Percentiles rank a stretch among this genome's conserved stretches.
phyloP scores from a whole-genome alignment of 2,329 filamentous ascomycete species.

The Zymoseptoria ardabiliae region DNA sequence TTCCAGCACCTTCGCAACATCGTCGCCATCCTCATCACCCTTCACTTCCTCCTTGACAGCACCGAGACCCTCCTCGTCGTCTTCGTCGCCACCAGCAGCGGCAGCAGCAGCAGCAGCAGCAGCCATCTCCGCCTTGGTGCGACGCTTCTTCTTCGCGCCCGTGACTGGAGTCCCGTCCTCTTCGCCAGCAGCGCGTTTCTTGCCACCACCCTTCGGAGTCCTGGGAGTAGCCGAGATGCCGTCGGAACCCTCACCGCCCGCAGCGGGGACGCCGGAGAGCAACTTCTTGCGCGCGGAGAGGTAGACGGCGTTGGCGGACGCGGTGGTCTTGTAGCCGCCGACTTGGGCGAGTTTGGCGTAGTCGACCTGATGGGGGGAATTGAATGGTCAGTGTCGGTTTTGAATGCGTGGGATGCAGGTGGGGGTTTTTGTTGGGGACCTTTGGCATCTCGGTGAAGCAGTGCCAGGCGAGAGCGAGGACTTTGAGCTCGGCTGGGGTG shows the following conservation, averaged over 20 bases:
- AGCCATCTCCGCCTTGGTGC: conserved; percentile 1
- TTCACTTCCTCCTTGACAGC: neutral
- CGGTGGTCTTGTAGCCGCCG: conserved; percentile 13
- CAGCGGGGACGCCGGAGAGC: conserved; percentile 59
- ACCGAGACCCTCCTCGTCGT: neutral
- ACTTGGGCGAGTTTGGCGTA: conserved; percentile 13
- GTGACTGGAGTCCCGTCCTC: neutral
- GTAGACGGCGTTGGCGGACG: conserved; percentile 15
- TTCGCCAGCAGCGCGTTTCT: neutral
- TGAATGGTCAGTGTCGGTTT: neutral
- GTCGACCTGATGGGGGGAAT: conserved; percentile 12
- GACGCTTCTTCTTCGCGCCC: conserved; percentile 1
- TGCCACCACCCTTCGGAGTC: neutral
- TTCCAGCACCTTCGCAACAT: neutral
- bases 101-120: neutral
- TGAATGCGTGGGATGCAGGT: neutral
- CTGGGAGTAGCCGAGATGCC: neutral
- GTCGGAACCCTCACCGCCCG: neutral
- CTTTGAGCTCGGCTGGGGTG: conserved; percentile 4
- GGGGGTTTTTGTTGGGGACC: conserved; percentile 1
- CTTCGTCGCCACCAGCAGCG: neutral
- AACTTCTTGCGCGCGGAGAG: conserved; percentile 64
- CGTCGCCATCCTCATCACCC: neutral
- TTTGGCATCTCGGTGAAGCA: conserved; percentile 7
- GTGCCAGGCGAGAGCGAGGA: conserved; percentile 9